Evolutionary conservation across 2,329 filamentous ascomycete species (phyloP).

Genomic region (Nemania diffusa): DNA sequence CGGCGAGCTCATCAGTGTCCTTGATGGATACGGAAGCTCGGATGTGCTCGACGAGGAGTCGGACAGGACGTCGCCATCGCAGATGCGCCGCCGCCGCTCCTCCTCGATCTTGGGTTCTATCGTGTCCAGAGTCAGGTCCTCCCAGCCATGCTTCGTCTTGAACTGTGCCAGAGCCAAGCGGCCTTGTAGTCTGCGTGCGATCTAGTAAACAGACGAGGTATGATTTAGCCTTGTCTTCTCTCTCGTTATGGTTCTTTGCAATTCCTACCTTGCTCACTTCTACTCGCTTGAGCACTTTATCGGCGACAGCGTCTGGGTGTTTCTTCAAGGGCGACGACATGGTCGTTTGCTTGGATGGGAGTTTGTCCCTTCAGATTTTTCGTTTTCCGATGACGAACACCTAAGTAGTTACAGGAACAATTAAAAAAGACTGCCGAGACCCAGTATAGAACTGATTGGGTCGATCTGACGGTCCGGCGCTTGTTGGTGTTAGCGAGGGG

Average conservation of each 20-base stretch:
- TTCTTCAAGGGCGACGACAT: conserved; percentile 72
- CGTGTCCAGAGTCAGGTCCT: conserved; percentile 85
- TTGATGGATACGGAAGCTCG: conserved; percentile 75
- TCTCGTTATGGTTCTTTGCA: conserved; percentile 18
- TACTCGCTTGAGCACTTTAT: conserved; percentile 76
- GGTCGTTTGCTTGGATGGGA: conserved; percentile 47
- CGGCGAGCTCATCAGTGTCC: conserved; percentile 82
- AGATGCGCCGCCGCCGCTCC: conserved; percentile 77
- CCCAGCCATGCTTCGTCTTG: conserved; percentile 96
- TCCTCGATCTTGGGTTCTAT: conserved; percentile 88
- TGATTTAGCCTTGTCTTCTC: conserved; percentile 35
- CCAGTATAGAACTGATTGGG: conserved; percentile 46
- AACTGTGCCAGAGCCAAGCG: conserved; percentile 95
- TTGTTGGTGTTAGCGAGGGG: conserved; percentile 45
- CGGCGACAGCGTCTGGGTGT: conserved; percentile 71
- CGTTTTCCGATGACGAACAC: conserved; percentile 27
- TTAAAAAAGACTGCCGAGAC: conserved; percentile 22
- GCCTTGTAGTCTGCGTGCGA: conserved; percentile 91
- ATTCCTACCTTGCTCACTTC: conserved; percentile 78
- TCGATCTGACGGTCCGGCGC: conserved; percentile 45
- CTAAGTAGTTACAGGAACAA: conserved; percentile 41
- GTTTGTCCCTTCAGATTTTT: conserved; percentile 5
- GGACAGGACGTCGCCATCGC: conserved; percentile 79
- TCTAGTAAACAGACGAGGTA: conserved; percentile 64
- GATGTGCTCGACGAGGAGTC: conserved; percentile 89